phyloP scores from a whole-genome alignment of 495 filamentous ascomycete species.

The Aspergillus incahuasiensis region DNA sequence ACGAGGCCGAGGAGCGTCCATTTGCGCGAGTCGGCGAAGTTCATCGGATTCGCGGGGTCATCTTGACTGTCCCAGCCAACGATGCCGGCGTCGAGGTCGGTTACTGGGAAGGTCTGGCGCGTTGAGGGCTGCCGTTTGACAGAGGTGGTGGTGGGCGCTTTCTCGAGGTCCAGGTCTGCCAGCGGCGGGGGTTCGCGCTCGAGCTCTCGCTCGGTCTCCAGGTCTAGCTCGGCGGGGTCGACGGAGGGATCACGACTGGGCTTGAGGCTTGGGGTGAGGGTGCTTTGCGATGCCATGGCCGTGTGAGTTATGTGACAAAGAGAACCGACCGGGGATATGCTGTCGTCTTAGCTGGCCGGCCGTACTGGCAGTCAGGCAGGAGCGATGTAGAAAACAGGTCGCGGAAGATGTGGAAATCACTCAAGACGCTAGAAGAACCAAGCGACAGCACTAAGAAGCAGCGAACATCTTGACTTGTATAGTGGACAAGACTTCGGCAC shows the following conservation, averaged over 20 bases:
- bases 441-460: too few relatives aligned
- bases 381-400: too few relatives aligned
- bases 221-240: too few relatives aligned
- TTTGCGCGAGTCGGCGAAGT: slow-evolving; percentile 50
- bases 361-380: too few relatives aligned
- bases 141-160: background rate
- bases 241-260: too few relatives aligned
- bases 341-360: too few relatives aligned
- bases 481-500: background rate
- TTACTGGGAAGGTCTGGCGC: slow-evolving; percentile 17
- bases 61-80: slow-evolving; percentile 51
- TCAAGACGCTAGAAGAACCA: background rate
- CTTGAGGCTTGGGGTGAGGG: background rate
- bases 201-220: too few relatives aligned
- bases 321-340: too few relatives aligned
- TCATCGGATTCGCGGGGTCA: slow-evolving; percentile 66
- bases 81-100: slow-evolving; percentile 23
- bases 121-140: background rate
- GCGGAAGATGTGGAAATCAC: too few relatives aligned
- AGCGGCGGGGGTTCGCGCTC: background rate
- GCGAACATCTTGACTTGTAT: background rate
- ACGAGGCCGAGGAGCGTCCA: slow-evolving; percentile 29
- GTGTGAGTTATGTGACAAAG: too few relatives aligned
- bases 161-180: background rate
- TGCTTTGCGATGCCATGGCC: background rate